Percentiles rank a stretch among this genome's conserved stretches.
Conservation (phyloP, 805 yeast species). For the Kodamaea kakaduensis region DNA sequence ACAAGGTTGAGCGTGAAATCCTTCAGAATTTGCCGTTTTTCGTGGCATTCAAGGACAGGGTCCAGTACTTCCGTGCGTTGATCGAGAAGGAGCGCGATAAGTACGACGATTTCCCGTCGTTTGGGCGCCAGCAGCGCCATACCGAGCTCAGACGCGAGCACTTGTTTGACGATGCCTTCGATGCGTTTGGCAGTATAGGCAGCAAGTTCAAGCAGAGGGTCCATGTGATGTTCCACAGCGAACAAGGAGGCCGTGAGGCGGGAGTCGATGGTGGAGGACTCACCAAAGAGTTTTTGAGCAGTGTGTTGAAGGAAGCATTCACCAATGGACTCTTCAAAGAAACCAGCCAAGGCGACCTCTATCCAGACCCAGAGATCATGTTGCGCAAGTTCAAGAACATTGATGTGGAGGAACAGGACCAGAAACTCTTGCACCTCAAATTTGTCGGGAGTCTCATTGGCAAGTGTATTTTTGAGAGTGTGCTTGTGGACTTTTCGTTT, state of each 20-base stretch:
- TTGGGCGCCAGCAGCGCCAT: conserved; percentile 3
- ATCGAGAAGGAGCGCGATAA: conserved; percentile 45
- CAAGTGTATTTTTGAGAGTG: conserved; percentile 80
- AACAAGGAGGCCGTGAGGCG: conserved; percentile 67
- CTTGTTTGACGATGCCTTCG: conserved; percentile 72
- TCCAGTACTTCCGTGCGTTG: conserved; percentile 62
- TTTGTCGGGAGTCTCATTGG: conserved; percentile 85
- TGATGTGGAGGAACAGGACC: conserved; percentile 25
- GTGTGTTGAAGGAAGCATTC: conserved; percentile 68
- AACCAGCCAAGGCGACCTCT: conserved; percentile 48
- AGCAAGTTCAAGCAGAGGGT: conserved; percentile 54
- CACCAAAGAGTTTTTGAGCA: conserved; percentile 83
- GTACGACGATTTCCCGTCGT: not conserved
- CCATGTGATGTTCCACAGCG: conserved; percentile 63
- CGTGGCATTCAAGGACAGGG: conserved; percentile 71
- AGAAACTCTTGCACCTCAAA: conserved; percentile 33
- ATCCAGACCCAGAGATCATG: conserved; percentile 64
- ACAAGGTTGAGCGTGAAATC: conserved; percentile 40
- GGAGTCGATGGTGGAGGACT: conserved; percentile 98
- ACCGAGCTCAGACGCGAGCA: conserved; percentile 67
- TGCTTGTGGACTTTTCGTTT: conserved; percentile 76
- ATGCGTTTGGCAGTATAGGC: conserved; percentile 51
- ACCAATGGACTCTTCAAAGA: conserved; percentile 34
- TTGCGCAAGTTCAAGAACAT: conserved; percentile 28
- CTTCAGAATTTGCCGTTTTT: conserved; percentile 72